These are phyloP conservation scores for Cryptococcus wingfieldii DNA, from an alignment of 1,284 basidiomycete species.

Conservation along the genomic window DNA sequence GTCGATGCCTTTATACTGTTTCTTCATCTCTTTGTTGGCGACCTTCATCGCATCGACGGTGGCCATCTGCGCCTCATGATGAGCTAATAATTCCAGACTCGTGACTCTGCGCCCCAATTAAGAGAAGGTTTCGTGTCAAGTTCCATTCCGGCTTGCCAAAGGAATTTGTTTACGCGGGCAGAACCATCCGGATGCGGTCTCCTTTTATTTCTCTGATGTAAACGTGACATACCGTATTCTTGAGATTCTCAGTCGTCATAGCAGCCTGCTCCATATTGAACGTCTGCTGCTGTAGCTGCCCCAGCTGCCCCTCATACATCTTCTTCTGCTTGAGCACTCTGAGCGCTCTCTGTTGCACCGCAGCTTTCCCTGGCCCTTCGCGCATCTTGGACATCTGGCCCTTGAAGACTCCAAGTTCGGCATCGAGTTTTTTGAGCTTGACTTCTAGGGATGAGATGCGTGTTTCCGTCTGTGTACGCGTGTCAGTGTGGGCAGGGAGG, in stretches of 20 bases:
- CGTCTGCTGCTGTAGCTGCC: constrained; percentile 87
- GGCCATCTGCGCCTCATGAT: constrained; percentile 65
- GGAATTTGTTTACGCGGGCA: too few relatives aligned
- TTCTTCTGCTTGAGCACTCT: constrained; percentile 92
- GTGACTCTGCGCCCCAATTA: too few relatives aligned
- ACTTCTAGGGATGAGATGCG: constrained; percentile 89
- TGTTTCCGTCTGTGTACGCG: constrained; percentile 68
- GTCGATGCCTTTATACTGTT: constrained; percentile 96
- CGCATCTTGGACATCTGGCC: constrained; percentile 94
- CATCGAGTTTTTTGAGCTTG: constrained; percentile 95
- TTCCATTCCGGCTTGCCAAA: too few relatives aligned
- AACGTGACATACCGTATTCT: constrained; percentile 64
- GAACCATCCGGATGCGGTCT: too few relatives aligned
- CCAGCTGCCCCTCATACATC: constrained; percentile 87
- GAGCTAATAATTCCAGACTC: too few relatives aligned
- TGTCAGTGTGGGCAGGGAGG: background rate
- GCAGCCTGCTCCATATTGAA: constrained; percentile 99
- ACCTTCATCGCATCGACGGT: constrained; percentile 95
- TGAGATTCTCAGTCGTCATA: constrained; percentile 92
- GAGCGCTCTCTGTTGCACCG: constrained; percentile 92
- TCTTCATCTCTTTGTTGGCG: constrained; percentile 96
- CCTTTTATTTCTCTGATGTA: too few relatives aligned
- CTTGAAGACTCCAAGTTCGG: constrained; percentile 86
- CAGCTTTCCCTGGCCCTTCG: constrained; percentile 92
- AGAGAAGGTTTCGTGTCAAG: too few relatives aligned